Evolutionary conservation across 2,329 filamentous ascomycete species (phyloP), one percentile per base, ranked within the genome.

Genomic region (Cercospora zeae-maydis): DNA sequence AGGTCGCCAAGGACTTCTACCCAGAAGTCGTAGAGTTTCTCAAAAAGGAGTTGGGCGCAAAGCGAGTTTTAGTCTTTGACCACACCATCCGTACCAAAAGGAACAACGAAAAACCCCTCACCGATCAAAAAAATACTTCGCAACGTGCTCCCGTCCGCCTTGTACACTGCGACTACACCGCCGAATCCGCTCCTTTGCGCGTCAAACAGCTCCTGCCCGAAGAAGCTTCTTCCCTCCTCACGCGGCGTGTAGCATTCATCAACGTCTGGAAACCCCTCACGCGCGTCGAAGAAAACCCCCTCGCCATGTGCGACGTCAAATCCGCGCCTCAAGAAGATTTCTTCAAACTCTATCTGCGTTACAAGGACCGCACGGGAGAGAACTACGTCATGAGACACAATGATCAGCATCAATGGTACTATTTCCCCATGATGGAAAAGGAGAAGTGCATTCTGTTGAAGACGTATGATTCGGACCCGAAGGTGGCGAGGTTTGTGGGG

Each of bases 161-260:
- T n/a, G 80, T 82, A 1, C 81, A 82, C 67, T 81, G 82, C 70
- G 81, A 83, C 65, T 81, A 82, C 64, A 80, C 80, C 52, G 78
- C 79, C 66, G 69, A 75, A 31, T 80, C 80, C 0, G 74, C 78
- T 1, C 76, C 76, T 8, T 71, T 73, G 24, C 78, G 80, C 13
- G 80, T 82, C 5, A 61, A 70, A 1, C 74, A 79, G 66, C 78
- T 83, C 36, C 74, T 82, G 7, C 76, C 77, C 1, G 74, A 77
- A 4, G 79, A 82, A 59, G 79, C 79, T 0, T 70, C 75, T 3
- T 66, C 72, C 27, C 74, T 83, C 0, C 74, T 82, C 5, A 71
- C 75, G 16, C 76, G 78, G 4, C 78, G 81, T 6, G 76, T 78
- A 58, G 79, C 81, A 31, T 82, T 83, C 63, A 78, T 82, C 71